phyloP scores from a whole-genome alignment of 495 filamentous ascomycete species.

The Penicillium paxilli region DNA sequence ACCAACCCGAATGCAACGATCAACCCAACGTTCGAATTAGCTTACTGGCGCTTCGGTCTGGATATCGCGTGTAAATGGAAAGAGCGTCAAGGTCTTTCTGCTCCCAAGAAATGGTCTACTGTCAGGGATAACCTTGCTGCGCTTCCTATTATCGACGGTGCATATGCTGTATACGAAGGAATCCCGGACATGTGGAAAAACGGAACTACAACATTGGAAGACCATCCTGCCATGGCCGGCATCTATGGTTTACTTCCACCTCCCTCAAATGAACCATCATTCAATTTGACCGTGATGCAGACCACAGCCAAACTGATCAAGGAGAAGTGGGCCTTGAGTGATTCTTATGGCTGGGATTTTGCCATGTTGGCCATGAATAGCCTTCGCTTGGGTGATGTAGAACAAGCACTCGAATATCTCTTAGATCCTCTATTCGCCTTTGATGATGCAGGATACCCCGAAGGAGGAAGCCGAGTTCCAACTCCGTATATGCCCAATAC shows the following conservation, averaged over 20 bases:
- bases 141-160: conserved; percentile 12
- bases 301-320: conserved; percentile 9
- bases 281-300: conserved; percentile 4
- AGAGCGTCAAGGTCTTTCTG: background rate
- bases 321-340: conserved; percentile 9
- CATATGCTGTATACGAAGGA: conserved; percentile 16
- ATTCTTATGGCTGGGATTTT: conserved; percentile 19
- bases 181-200: conserved; percentile 19
- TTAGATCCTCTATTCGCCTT: conserved; percentile 11
- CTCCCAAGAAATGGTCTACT: conserved; percentile 8
- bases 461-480: conserved; percentile 50
- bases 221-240: conserved; percentile 12
- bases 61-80: conserved; percentile 15
- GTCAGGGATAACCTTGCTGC: conserved; percentile 16
- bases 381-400: conserved; percentile 6
- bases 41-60: conserved; percentile 19
- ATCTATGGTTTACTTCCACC: conserved; percentile 18
- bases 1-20: conserved; percentile 14
- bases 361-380: conserved; percentile 17
- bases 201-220: conserved; percentile 2
- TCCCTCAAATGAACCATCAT: background rate
- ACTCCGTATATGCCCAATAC: conserved; percentile 57
- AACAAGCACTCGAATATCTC: conserved; percentile 9
- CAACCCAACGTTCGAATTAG: conserved; percentile 19
- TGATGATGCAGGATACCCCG: conserved; percentile 34